A percentile compares a stretch with the other conserved stretches of the same genome.
Conservation (phyloP, 2,329 filamentous ascomycete genomes). For the Dothistroma septosporum region DNA sequence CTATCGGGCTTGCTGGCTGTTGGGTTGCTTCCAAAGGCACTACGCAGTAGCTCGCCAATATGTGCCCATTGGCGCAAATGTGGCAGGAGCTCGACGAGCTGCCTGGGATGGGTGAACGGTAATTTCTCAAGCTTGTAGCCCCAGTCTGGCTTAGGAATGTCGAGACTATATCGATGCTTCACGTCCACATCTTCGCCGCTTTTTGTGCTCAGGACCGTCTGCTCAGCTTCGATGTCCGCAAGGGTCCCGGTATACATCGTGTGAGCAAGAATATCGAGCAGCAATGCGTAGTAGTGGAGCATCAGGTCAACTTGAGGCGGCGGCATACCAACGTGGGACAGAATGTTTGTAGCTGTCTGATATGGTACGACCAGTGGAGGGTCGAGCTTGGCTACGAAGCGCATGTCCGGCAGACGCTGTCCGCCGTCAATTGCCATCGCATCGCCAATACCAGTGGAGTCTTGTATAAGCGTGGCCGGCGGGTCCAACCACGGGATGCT, state of each 20-base stretch:
- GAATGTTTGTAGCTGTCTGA: constrained; percentile 59
- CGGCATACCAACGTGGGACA: constrained; percentile 55
- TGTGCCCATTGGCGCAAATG: constrained; percentile 71
- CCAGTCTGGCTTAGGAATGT: constrained; percentile 69
- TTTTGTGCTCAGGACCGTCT: constrained; percentile 5
- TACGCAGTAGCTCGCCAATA: constrained; percentile 59
- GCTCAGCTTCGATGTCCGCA: constrained; percentile 5
- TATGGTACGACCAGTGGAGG: constrained; percentile 69
- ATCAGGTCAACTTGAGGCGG: constrained; percentile 42
- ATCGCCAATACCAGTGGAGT: constrained; percentile 36
- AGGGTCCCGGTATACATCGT: background rate
- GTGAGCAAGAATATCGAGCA: constrained; percentile 16
- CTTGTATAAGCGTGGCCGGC: constrained; percentile 54
- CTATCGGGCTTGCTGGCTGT: background rate
- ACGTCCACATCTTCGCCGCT: constrained; percentile 20
- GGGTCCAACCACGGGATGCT: constrained; percentile 63
- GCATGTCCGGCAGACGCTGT: constrained; percentile 61
- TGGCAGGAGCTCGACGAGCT: constrained; percentile 70
- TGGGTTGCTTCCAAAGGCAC: constrained; percentile 13
- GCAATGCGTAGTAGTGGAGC: constrained; percentile 22
- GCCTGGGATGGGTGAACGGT: constrained; percentile 72
- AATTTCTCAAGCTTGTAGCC: constrained; percentile 63
- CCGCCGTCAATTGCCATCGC: constrained; percentile 52
- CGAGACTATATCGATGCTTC: constrained; percentile 56
- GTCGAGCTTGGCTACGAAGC: constrained; percentile 70